Evolutionary conservation across 305 asterid species (phyloP).

Genomic region (Rubia peregrina): DNA sequence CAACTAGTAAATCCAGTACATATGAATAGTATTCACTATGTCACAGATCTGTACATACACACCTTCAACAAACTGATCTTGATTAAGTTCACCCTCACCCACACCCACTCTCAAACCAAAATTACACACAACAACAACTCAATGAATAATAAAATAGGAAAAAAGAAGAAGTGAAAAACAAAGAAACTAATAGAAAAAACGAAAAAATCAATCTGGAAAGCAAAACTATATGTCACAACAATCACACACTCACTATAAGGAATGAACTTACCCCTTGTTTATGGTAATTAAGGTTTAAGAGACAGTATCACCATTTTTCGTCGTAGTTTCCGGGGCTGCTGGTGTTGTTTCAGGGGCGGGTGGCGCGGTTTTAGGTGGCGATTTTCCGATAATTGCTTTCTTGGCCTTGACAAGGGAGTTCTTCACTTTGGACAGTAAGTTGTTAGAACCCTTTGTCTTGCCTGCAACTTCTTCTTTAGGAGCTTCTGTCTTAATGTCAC

Average conservation of each 20-base stretch:
- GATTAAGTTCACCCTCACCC: no score
- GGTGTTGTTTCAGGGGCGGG: slow-evolving; percentile 33
- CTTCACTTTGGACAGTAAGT: slow-evolving; percentile 66
- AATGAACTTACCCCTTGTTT: slow-evolving; percentile 22
- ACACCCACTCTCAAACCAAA: slow-evolving; percentile 40
- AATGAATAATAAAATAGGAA: slow-evolving; percentile 23
- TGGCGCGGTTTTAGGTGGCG: slow-evolving; percentile 43
- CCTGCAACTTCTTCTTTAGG: slow-evolving; percentile 47
- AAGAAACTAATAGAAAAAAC: slow-evolving; percentile 16
- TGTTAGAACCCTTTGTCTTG: slow-evolving; percentile 59
- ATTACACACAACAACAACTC: slow-evolving; percentile 28
- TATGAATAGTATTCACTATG: slow-evolving; percentile 20
- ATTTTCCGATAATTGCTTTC: slow-evolving; percentile 79
- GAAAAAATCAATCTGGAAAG: slow-evolving; percentile 34
- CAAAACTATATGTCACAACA: slow-evolving; percentile 29
- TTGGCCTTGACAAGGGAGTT: slow-evolving; percentile 84
- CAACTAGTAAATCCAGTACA: not conserved
- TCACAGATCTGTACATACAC: slow-evolving; percentile 28
- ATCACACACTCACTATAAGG: slow-evolving; percentile 18
- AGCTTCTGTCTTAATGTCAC: slow-evolving; percentile 32
- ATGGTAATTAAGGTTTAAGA: not conserved
- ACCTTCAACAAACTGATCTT: slow-evolving; percentile 37
- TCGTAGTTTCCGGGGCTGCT: slow-evolving; percentile 34
- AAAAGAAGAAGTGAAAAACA: slow-evolving; percentile 9
- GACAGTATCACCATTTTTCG: slow-evolving; percentile 10